phyloP scores from a whole-genome alignment of 768 basidiomycete species.

The Boletus barrowsii region DNA sequence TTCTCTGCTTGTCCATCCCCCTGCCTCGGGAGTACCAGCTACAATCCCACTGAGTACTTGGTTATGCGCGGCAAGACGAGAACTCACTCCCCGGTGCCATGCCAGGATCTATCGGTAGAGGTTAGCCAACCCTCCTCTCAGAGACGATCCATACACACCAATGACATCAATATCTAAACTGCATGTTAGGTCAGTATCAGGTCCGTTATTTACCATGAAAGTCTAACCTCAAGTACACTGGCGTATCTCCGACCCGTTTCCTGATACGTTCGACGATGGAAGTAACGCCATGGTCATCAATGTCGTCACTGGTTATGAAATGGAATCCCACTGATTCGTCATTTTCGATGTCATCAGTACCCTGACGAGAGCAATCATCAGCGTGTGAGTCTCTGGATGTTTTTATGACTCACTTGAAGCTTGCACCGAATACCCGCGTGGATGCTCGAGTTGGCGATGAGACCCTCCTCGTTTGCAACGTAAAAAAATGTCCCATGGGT shows the following conservation, averaged over 20 bases:
- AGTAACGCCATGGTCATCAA: conserved; percentile 73
- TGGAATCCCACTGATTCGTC: conserved; percentile 77
- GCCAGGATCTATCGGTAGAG: conserved; percentile 55
- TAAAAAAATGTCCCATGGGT: conserved; percentile 89
- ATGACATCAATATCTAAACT: conserved; percentile 83
- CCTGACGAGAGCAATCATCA: conserved; percentile 10
- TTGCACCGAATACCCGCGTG: conserved; percentile 88
- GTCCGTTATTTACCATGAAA: neutral
- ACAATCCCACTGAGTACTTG: neutral
- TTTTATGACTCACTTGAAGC: conserved; percentile 46
- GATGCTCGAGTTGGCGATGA: conserved; percentile 69
- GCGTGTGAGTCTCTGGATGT: too few species aligned
- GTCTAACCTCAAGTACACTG: conserved; percentile 68
- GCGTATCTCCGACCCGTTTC: conserved; percentile 64
- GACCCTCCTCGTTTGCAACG: conserved; percentile 72
- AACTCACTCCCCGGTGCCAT: conserved; percentile 74
- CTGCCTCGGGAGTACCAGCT: conserved; percentile 84
- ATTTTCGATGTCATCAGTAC: conserved; percentile 44
- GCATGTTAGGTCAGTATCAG: neutral
- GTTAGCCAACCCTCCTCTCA: neutral
- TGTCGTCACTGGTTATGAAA: conserved; percentile 75
- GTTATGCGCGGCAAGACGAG: neutral
- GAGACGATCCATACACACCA: conserved; percentile 37
- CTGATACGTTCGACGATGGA: conserved; percentile 72
- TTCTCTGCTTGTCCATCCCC: conserved; percentile 83